phyloP scores from a whole-genome alignment of 805 yeast species.

The Blastobotrys attinorum region DNA sequence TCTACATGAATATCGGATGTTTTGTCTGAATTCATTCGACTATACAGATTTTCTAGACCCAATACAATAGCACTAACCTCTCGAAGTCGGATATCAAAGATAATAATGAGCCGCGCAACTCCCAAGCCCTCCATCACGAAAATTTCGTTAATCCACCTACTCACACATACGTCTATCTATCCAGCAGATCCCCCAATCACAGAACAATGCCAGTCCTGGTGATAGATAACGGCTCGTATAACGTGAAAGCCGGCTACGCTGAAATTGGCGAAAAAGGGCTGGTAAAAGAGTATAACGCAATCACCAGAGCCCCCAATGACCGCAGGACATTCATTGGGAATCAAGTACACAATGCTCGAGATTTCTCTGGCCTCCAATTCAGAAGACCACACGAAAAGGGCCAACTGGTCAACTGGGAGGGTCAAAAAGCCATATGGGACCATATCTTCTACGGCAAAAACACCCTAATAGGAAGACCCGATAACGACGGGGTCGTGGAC shows the following conservation, averaged over 20 bases:
- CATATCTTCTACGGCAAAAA: conserved; percentile 48
- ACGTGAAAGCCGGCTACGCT: conserved; percentile 58
- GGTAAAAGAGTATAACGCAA: conserved; percentile 44
- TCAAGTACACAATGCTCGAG: conserved; percentile 53
- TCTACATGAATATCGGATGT: too few species aligned
- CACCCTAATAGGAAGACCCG: conserved; percentile 16
- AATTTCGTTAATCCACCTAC: too few species aligned
- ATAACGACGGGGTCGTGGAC: conserved; percentile 21
- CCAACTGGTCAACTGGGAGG: conserved; percentile 84
- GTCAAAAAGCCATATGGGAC: conserved; percentile 88
- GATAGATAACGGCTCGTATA: conserved; percentile 86
- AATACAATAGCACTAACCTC: too few species aligned
- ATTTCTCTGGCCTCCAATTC: conserved; percentile 64
- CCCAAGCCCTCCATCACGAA: too few species aligned
- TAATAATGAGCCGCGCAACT: too few species aligned
- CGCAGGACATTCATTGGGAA: conserved; percentile 68
- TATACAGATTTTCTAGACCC: too few species aligned
- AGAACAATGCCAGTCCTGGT: conserved; percentile 39
- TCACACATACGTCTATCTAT: too few species aligned
- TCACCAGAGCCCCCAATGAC: conserved; percentile 62
- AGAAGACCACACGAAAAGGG: conserved; percentile 85
- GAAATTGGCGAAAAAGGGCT: conserved; percentile 21
- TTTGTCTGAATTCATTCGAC: too few species aligned
- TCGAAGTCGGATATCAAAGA: too few species aligned
- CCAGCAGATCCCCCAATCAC: too few species aligned